A percentile compares a stretch with the other conserved stretches of the same genome.
Conservation (phyloP, 257 asterid genomes). For the Avicennia marina region DNA sequence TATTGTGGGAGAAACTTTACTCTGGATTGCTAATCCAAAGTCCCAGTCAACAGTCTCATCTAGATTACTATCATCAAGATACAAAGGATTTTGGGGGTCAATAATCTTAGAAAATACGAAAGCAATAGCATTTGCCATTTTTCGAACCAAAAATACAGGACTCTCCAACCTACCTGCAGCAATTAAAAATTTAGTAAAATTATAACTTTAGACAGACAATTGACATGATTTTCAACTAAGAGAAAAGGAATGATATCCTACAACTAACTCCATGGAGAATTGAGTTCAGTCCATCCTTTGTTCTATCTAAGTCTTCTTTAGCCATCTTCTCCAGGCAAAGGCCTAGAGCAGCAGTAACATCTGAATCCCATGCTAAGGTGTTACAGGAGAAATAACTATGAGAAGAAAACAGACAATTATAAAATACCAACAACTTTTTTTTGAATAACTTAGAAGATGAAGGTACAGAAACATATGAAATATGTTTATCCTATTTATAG, state of each 20-base stretch:
- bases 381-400: conserved; percentile 1
- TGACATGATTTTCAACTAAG: conserved; percentile 15
- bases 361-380: conserved; percentile 55
- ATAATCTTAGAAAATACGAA: conserved; percentile 73
- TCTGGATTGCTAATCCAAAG: conserved; percentile 51
- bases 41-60: conserved; percentile 85
- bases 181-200: conserved; percentile 16
- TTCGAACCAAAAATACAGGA: conserved; percentile 75
- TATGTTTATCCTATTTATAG: conserved; percentile 8
- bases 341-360: conserved; percentile 91
- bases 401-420: no score
- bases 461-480: conserved; percentile 6
- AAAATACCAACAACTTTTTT: no score
- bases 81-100: conserved; percentile 90
- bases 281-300: conserved; percentile 72
- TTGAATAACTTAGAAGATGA: conserved; percentile 10
- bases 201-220: background rate
- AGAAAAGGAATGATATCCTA: conserved; percentile 28
- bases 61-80: conserved; percentile 72
- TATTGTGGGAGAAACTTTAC: conserved; percentile 23
- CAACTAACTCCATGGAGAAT: conserved; percentile 95
- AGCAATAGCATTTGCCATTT: conserved; percentile 94
- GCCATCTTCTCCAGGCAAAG: conserved; percentile 92
- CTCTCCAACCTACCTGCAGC: conserved; percentile 88
- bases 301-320: conserved; percentile 76